phyloP scores from a whole-genome alignment of 1,139 yeast genomes.

The Candida sp. region DNA sequence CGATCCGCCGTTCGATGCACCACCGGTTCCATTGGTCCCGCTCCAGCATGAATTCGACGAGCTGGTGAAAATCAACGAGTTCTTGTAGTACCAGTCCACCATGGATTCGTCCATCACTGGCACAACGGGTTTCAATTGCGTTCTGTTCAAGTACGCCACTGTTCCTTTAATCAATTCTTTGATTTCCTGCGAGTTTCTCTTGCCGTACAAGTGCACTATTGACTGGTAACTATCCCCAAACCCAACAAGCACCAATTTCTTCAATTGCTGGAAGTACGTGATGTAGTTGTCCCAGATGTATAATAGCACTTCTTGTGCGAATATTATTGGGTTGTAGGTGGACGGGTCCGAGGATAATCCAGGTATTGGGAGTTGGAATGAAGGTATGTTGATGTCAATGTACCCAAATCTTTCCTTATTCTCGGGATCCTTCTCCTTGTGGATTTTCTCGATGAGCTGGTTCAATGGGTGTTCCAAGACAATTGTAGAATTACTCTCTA shows the following conservation, averaged over 20 bases:
- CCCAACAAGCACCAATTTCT: conserved; percentile 81
- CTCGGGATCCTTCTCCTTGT: conserved; percentile 50
- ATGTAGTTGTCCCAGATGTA: conserved; percentile 93
- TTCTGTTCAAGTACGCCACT: conserved; percentile 69
- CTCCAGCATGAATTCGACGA: conserved; percentile 82
- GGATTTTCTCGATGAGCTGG: conserved; percentile 39
- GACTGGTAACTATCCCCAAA: conserved; percentile 92
- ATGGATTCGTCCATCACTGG: conserved; percentile 89
- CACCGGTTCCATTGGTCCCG: conserved; percentile 30
- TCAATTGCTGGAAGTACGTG: conserved; percentile 68
- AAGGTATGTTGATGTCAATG: conserved; percentile 83
- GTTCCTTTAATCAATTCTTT: conserved; percentile 72
- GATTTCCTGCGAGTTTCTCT: conserved; percentile 62
- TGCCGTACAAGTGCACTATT: conserved; percentile 86
- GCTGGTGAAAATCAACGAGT: conserved; percentile 83
- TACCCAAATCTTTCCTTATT: conserved; percentile 67
- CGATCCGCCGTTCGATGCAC: conserved; percentile 4
- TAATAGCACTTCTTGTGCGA: conserved; percentile 77
- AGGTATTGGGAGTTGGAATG: conserved; percentile 37
- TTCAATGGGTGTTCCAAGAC: conserved; percentile 52
- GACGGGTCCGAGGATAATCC: conserved; percentile 25
- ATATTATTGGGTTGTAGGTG: conserved; percentile 61
- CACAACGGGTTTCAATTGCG: conserved; percentile 72
- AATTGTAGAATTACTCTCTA: conserved; percentile 75
- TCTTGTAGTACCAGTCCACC: conserved; percentile 91